Base-by-base conservation (phyloP, 805 yeast species). In the Yarrowia yakushimensis region DNA sequence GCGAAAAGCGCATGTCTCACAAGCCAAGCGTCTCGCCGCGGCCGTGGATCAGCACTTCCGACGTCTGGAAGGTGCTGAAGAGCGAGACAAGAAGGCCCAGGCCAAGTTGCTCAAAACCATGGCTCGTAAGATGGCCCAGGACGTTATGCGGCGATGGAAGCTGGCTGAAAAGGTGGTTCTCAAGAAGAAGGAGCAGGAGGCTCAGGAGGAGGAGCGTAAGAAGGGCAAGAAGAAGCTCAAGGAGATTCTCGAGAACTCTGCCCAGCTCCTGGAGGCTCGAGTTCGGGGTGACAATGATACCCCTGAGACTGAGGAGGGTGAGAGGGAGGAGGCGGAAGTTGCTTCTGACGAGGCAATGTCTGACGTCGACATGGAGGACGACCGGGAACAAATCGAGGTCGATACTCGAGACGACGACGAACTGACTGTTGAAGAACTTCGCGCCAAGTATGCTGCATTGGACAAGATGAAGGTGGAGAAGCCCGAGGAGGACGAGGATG, bases 11-110 rank as follows among this genome's bases (percentile, higher is more conserved):
- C 88, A 87, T 66, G 81, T 84, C 15, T 81, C 86, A n/a, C 80
- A 85, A 66, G 84, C 90, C 1, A 82, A 84, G 68, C 88, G 84
- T 66, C 81, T 91, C 6, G 86, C 97, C 0, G 85, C 79, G 48
- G 88, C 90, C 88, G 78, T 94, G 20, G 97, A 93, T 65, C 84
- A 80, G 52, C 92, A 94, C 76, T 93, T 90, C 78, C 88, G 87
- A 67, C 85, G 92, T 71, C 81, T 88, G 54, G 85, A 87, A 0
- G 97, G 96, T 63, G 96, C 96, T 45, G 90, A 88, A 66, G 98
- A 93, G 67, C 82, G 96, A 63, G 82, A 84, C 63, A 81, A 81
- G 22, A 85, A 85, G 66, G 96, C 88, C 63, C 83, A 85, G 68
- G 96, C 91, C 68, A 87, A 83, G 67, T 83, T 84, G 60, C 78